Evolutionary conservation across 2,329 filamentous ascomycete species (phyloP).

Genomic region (Cladosporium colombiae): DNA sequence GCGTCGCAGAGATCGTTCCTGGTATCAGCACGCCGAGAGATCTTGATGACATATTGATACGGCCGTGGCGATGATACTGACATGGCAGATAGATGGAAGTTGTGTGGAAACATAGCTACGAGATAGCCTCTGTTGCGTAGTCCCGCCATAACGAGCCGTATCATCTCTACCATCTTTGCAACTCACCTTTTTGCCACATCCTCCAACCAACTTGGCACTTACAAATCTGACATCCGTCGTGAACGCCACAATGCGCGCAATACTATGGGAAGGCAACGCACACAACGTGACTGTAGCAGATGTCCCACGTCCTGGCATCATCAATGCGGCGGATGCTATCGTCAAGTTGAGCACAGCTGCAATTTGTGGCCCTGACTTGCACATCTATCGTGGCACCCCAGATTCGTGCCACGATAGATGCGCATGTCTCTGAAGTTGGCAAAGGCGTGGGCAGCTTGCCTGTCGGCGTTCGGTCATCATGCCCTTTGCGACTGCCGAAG

Average conservation of each 20-base stretch:
- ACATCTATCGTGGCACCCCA: constrained; percentile 28
- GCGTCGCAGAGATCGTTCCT: background rate
- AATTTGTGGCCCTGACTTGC: constrained; percentile 25
- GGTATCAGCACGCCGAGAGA: background rate
- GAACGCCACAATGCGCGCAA: constrained; percentile 33
- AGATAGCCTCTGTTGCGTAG: background rate
- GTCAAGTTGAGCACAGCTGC: constrained; percentile 23
- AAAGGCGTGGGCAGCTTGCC: constrained; percentile 11
- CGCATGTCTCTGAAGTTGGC: constrained; percentile 23
- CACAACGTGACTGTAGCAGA: constrained; percentile 32
- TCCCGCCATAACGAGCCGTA: background rate
- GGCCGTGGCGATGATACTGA: background rate
- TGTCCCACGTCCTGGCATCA: constrained; percentile 27
- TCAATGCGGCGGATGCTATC: constrained; percentile 24
- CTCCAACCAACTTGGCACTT: background rate
- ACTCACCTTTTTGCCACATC: background rate
- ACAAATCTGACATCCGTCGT: constrained; percentile 1
- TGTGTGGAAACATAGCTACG: background rate
- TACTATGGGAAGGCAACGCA: constrained; percentile 33
- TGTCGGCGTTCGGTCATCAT: constrained; percentile 24
- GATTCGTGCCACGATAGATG: too few relatives aligned
- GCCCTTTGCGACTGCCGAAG: constrained; percentile 18
- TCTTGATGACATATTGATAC: background rate
- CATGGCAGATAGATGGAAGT: background rate
- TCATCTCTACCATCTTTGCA: background rate